Percentiles rank a stretch among this genome's conserved stretches.
Evolutionary conservation across 306 rosid genomes (phyloP).

Genomic region (Medicago ruthenica): DNA sequence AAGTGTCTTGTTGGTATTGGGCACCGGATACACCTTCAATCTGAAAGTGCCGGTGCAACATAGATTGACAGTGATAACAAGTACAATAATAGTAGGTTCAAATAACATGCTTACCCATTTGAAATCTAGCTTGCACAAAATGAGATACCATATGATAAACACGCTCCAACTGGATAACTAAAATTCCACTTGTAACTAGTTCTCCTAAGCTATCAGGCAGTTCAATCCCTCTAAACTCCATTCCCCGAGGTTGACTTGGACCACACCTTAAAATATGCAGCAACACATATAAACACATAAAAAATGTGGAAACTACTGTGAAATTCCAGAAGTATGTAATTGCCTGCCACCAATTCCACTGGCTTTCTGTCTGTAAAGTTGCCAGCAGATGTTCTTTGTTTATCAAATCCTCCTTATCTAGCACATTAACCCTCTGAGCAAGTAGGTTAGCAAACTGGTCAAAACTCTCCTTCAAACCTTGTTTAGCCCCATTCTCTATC

Average conservation of each 20-base stretch:
- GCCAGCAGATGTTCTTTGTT: slow-evolving; percentile 65
- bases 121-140: slow-evolving; percentile 78
- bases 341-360: slow-evolving; percentile 69
- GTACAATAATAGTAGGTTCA: slow-evolving; percentile 22
- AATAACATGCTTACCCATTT: slow-evolving; percentile 61
- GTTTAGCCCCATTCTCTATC: slow-evolving; percentile 75
- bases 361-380: slow-evolving; percentile 56
- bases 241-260: slow-evolving; percentile 58
- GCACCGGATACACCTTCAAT: no score
- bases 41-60: no score
- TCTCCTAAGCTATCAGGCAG: slow-evolving; percentile 90
- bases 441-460: slow-evolving; percentile 58
- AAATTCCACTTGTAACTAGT: slow-evolving; percentile 69
- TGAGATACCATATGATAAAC: slow-evolving; percentile 68
- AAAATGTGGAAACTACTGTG: slow-evolving; percentile 62
- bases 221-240: slow-evolving; percentile 81
- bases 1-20: neutral
- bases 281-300: slow-evolving; percentile 60
- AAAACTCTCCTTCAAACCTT: slow-evolving; percentile 81
- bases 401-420: slow-evolving; percentile 46
- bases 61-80: neutral
- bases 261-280: slow-evolving; percentile 67
- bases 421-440: slow-evolving; percentile 55
- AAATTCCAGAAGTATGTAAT: slow-evolving; percentile 66
- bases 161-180: slow-evolving; percentile 65